phyloP scores from a whole-genome alignment of 352 stramenopile genomes.

The Albugo laibachii region DNA sequence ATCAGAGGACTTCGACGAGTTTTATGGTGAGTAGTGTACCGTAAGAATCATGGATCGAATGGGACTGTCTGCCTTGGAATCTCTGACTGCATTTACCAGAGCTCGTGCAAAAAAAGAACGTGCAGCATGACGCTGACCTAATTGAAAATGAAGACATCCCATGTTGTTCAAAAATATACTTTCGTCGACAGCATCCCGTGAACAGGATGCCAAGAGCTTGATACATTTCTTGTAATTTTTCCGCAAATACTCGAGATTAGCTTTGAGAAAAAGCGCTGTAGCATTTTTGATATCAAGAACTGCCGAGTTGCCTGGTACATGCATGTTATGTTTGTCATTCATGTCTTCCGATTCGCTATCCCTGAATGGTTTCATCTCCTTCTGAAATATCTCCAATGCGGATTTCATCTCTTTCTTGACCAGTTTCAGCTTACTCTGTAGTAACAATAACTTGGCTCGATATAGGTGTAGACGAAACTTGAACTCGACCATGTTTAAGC shows the following conservation, averaged over 20 bases:
- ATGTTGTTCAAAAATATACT: constrained; percentile 81
- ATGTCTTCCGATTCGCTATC: constrained; percentile 5
- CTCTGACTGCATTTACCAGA: constrained; percentile 38
- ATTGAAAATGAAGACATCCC: constrained; percentile 85
- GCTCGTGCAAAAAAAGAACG: constrained; percentile 83
- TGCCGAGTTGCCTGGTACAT: constrained; percentile 1
- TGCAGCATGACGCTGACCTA: constrained; percentile 76
- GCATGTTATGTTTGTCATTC: constrained; percentile 2
- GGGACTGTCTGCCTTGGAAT: constrained; percentile 15
- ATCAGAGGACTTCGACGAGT: constrained; percentile 1
- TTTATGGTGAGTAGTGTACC: background rate
- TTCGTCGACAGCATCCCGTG: constrained; percentile 63
- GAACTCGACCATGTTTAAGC: constrained; percentile 66
- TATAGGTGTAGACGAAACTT: constrained; percentile 83
- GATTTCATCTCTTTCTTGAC: constrained; percentile 87
- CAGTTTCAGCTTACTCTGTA: constrained; percentile 76
- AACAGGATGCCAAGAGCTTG: constrained; percentile 82
- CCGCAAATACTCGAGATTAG: constrained; percentile 86
- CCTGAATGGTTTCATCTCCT: constrained; percentile 62
- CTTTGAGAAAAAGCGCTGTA: constrained; percentile 81
- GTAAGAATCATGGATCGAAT: constrained; percentile 5
- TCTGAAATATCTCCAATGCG: constrained; percentile 84
- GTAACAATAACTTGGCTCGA: constrained; percentile 79
- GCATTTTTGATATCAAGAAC: constrained; percentile 67
- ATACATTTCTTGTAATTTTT: constrained; percentile 89